Percentiles rank a stretch among this genome's conserved stretches.
Conservation (phyloP, 2,329 filamentous ascomycete species). For the Cladosporium cucumerinum region DNA sequence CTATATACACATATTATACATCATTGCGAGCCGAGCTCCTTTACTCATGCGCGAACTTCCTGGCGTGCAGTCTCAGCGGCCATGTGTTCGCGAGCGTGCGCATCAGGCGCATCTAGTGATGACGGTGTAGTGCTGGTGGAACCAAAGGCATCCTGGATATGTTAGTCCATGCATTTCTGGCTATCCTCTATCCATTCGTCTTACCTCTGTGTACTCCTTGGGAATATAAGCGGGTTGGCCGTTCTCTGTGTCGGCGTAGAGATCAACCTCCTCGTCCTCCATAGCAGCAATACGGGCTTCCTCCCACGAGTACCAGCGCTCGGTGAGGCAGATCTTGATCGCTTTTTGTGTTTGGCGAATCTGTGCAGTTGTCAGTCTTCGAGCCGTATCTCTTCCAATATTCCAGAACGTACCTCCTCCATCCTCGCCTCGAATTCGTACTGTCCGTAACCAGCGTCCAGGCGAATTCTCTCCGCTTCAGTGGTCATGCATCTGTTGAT, state of each 20-base stretch:
- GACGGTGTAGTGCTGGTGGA: not conserved
- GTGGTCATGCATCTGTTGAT: conserved; percentile 84
- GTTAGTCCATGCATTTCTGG: not conserved
- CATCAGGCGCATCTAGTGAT: not conserved
- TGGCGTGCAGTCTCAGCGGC: conserved; percentile 3
- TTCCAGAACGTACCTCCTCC: conserved; percentile 55
- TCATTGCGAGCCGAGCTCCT: not conserved
- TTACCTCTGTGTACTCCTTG: conserved; percentile 3
- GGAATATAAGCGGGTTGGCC: conserved; percentile 4
- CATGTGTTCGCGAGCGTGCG: conserved; percentile 1
- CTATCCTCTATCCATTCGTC: not conserved
- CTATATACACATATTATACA: conserved; percentile 14
- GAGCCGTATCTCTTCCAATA: not conserved
- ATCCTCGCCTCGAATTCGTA: conserved; percentile 64
- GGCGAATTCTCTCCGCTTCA: conserved; percentile 62
- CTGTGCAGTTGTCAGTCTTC: conserved; percentile 45
- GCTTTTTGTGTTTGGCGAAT: conserved; percentile 71
- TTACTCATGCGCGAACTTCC: not conserved
- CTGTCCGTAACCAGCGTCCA: conserved; percentile 71
- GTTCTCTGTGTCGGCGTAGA: conserved; percentile 35
- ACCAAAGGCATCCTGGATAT: not conserved
- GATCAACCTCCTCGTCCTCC: conserved; percentile 64
- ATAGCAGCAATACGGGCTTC: conserved; percentile 66
- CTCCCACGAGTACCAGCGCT: conserved; percentile 84
- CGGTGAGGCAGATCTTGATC: conserved; percentile 82